Percentiles rank a stretch among this genome's conserved stretches.
Evolutionary conservation across 345 rosid species (phyloP).

Genomic region (Heritiera fomes): DNA sequence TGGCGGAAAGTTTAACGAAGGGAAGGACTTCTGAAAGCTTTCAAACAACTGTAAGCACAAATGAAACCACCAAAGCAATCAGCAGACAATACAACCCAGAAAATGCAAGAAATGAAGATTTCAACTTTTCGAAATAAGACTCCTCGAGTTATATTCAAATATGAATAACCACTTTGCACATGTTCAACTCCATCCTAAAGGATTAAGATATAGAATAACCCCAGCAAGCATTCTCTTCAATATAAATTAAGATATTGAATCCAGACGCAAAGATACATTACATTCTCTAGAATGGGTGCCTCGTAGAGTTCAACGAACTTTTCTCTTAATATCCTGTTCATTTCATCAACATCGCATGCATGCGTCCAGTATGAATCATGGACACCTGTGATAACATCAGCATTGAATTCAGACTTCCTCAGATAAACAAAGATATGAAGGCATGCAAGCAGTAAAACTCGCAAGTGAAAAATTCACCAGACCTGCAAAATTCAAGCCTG

Average conservation of each 20-base stretch:
- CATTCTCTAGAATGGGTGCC: conserved; percentile 84
- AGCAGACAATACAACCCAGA: conserved; percentile 17
- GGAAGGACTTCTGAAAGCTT: conserved; percentile 78
- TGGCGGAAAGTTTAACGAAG: conserved; percentile 71
- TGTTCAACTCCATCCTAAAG: neutral
- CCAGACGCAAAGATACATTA: conserved; percentile 40
- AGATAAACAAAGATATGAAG: neutral
- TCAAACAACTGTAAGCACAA: conserved; percentile 70
- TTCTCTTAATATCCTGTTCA: conserved; percentile 88
- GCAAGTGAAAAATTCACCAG: neutral
- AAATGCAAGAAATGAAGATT: neutral
- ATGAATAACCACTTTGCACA: neutral
- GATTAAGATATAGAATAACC: neutral
- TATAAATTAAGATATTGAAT: neutral
- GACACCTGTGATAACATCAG: conserved; percentile 64
- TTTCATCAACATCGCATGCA: conserved; percentile 80
- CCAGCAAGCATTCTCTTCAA: too few relatives aligned
- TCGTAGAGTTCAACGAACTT: conserved; percentile 93
- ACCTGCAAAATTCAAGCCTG: conserved; percentile 96
- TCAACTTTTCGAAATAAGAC: neutral
- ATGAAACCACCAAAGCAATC: conserved; percentile 24
- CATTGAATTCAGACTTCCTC: conserved; percentile 23
- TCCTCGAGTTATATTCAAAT: neutral
- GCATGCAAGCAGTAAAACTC: neutral
- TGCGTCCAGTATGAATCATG: conserved; percentile 99